Percentiles rank a stretch among this genome's conserved stretches.
phyloP scores from a whole-genome alignment of 345 rosid species.

The Salix viminalis region DNA sequence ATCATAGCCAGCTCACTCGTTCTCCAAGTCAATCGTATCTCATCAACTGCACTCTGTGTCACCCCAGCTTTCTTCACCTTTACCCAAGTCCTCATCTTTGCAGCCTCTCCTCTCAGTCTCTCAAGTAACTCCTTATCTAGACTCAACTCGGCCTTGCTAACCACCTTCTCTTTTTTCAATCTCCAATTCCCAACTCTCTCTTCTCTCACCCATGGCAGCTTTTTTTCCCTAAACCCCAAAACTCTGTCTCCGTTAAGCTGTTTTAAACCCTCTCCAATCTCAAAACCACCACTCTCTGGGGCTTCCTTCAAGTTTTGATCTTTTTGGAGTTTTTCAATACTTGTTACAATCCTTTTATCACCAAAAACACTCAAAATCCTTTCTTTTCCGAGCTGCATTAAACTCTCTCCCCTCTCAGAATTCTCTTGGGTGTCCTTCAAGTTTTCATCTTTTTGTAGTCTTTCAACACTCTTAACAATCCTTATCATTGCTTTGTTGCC shows the following conservation, averaged over 20 bases:
- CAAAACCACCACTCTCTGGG: constrained; percentile 18
- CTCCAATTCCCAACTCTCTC: constrained; percentile 47
- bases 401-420: constrained; percentile 12
- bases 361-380: too few relatives aligned
- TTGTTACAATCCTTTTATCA: too few relatives aligned
- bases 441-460: constrained; percentile 30
- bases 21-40: constrained; percentile 54
- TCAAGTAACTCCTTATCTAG: constrained; percentile 49
- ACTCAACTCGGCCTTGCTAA: constrained; percentile 45
- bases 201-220: constrained; percentile 66
- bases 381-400: too few relatives aligned
- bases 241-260: constrained; percentile 20
- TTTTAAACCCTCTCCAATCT: constrained; percentile 26
- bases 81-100: constrained; percentile 66
- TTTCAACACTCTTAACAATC: constrained; percentile 52
- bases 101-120: constrained; percentile 59
- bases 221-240: constrained; percentile 27
- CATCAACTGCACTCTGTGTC: constrained; percentile 53
- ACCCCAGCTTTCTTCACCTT: constrained; percentile 88
- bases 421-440: neutral
- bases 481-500: constrained; percentile 61
- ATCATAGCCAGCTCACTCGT: constrained; percentile 63
- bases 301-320: constrained; percentile 12
- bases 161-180: constrained; percentile 52
- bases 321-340: too few relatives aligned